Percentiles rank a stretch among this genome's conserved stretches.
Evolutionary conservation across 2,329 filamentous ascomycete genomes (phyloP).

Genomic region (Claviceps pazoutovae): DNA sequence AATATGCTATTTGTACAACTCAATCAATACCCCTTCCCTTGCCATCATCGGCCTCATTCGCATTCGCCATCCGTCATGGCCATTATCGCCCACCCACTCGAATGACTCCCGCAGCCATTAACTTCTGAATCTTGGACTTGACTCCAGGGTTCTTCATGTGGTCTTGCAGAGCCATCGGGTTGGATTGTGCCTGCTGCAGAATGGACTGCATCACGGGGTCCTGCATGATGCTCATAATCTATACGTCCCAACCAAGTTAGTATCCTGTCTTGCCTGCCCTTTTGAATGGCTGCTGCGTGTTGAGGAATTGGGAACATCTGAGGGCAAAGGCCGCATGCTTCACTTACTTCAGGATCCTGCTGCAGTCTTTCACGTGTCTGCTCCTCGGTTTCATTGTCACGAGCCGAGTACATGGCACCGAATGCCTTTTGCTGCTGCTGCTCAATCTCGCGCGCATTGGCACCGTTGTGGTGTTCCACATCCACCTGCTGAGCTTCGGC

Average conservation of each 20-base stretch:
- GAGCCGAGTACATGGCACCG: slow-evolving; percentile 74
- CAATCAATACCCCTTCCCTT: background rate
- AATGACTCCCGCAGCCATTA: slow-evolving; percentile 87
- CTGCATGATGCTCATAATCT: slow-evolving; percentile 81
- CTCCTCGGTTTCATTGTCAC: slow-evolving; percentile 91
- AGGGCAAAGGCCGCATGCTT: background rate
- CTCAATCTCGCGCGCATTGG: slow-evolving; percentile 84
- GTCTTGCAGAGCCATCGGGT: slow-evolving; percentile 84
- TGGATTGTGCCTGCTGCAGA: slow-evolving; percentile 86
- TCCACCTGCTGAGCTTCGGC: slow-evolving; percentile 69
- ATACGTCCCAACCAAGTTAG: slow-evolving; percentile 2
- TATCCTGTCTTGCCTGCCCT: background rate
- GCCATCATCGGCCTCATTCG: too few relatives aligned
- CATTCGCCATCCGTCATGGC: too few relatives aligned
- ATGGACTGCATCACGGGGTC: slow-evolving; percentile 98
- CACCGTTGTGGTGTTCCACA: slow-evolving; percentile 49
- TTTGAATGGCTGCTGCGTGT: background rate
- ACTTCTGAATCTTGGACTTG: slow-evolving; percentile 80
- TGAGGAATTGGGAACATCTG: background rate
- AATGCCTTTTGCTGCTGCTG: slow-evolving; percentile 88
- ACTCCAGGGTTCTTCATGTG: slow-evolving; percentile 92
- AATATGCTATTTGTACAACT: slow-evolving; percentile 7
- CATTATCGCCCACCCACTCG: slow-evolving; percentile 43
- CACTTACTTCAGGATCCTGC: slow-evolving; percentile 74
- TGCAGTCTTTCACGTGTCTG: slow-evolving; percentile 85